Percentiles rank a stretch among this genome's conserved stretches.
These are phyloP conservation scores for Cyclostephanos tholiformis DNA, from an alignment of 108 stramenopile species.

Conservation along the genomic window DNA sequence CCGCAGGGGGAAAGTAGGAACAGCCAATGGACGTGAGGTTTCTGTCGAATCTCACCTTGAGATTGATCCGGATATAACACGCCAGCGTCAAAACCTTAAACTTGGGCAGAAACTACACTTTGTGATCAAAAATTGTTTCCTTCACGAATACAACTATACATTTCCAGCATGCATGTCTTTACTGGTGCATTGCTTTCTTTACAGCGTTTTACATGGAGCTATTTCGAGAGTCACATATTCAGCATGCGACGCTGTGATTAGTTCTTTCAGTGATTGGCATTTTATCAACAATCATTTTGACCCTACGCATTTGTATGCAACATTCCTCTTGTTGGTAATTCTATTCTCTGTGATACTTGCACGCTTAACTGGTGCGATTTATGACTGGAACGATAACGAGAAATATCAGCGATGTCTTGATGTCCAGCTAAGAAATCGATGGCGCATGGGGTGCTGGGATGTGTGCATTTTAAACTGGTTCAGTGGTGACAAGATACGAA, in stretches of 20 bases:
- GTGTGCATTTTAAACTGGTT: conserved; percentile 2
- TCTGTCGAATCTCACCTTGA: not conserved
- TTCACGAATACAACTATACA: conserved; percentile 4
- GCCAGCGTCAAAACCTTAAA: not conserved
- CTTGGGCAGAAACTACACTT: not conserved
- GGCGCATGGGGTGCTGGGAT: conserved; percentile 6
- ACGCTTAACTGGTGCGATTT: not conserved
- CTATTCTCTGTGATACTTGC: not conserved
- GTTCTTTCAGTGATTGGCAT: not conserved
- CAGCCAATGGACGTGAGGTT: not conserved
- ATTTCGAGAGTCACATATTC: not conserved
- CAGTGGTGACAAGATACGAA: not conserved
- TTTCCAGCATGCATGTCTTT: conserved; percentile 3
- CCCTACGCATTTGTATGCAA: not conserved
- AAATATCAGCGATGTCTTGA: conserved; percentile 3
- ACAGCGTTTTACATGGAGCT: not conserved
- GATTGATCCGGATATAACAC: not conserved
- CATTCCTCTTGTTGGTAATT: not conserved
- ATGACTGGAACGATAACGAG: conserved; percentile 10
- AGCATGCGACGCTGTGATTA: not conserved
- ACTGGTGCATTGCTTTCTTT: not conserved
- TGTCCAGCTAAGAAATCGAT: not conserved
- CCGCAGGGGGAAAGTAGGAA: not conserved
- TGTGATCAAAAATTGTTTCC: not conserved
- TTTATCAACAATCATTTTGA: conserved; percentile 1